These are phyloP conservation scores for Sedum album DNA, from an alignment of 164 flowering plant species.

Conservation along the genomic window DNA sequence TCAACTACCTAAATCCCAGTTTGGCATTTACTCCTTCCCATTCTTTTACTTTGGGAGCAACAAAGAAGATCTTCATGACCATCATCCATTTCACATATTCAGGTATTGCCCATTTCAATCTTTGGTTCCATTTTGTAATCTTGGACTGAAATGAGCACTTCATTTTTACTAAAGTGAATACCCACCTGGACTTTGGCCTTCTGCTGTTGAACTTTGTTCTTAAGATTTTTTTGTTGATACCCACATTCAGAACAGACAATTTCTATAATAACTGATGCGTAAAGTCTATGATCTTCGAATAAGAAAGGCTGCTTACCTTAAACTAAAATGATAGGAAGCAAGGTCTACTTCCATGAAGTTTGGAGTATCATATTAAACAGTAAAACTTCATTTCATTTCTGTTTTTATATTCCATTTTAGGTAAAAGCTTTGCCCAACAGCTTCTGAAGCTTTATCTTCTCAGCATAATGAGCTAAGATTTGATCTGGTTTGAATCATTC, in stretches of 20 bases:
- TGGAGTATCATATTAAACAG: no score
- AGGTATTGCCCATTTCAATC: not conserved
- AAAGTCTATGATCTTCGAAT: no score
- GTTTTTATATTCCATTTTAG: no score
- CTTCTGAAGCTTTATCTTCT: no score
- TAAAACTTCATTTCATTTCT: no score
- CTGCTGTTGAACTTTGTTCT: not conserved
- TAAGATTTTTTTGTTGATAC: not conserved
- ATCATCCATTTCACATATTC: not conserved
- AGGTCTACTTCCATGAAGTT: no score
- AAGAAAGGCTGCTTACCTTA: no score
- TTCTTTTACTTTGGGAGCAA: not conserved
- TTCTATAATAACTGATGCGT: no score
- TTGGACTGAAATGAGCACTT: not conserved
- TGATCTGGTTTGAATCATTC: no score
- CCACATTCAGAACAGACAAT: not conserved
- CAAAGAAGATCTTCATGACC: not conserved
- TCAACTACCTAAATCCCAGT: not conserved
- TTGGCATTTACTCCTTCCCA: constrained; percentile 1
- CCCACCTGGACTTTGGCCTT: not conserved
- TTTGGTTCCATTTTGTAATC: not conserved
- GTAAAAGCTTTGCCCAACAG: no score
- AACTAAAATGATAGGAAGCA: no score
- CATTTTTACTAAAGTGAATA: not conserved
- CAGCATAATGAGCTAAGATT: no score